phyloP scores from a whole-genome alignment of 2,329 filamentous ascomycete genomes.

The Aspergillus terreus region DNA sequence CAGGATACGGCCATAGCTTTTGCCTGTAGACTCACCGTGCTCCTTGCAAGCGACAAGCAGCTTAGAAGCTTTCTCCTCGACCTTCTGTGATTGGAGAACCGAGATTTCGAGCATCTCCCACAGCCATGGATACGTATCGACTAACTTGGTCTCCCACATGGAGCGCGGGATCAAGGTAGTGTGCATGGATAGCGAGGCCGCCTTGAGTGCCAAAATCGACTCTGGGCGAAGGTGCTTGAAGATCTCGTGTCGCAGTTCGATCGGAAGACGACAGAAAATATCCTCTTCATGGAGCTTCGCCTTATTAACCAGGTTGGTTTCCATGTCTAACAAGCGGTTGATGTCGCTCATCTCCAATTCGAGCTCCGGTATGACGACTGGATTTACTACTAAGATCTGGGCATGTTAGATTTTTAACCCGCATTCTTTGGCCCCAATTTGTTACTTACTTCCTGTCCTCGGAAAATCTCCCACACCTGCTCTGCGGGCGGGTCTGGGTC shows the following conservation, averaged over 20 bases:
- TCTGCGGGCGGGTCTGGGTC: not conserved
- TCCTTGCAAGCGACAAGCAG: not conserved
- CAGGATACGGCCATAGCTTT: not conserved
- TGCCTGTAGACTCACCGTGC: not conserved
- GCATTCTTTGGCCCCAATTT: not conserved
- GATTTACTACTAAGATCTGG: not conserved
- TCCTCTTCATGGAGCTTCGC: not conserved
- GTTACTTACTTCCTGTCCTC: slow-evolving; percentile 2
- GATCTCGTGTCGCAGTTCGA: not conserved
- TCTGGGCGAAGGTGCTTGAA: not conserved
- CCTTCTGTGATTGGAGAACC: slow-evolving; percentile 1
- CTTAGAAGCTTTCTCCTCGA: not conserved
- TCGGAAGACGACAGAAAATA: slow-evolving; percentile 1
- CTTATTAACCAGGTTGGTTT: not conserved
- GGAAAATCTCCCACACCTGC: slow-evolving; percentile 1
- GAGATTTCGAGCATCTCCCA: not conserved
- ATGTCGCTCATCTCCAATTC: not conserved
- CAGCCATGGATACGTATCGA: slow-evolving; percentile 2
- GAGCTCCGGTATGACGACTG: not conserved
- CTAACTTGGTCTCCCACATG: slow-evolving; percentile 1
- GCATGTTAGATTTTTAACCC: not conserved
- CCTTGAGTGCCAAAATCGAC: slow-evolving; percentile 1
- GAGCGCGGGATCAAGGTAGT: not conserved
- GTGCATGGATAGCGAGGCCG: not conserved
- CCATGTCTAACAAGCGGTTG: not conserved